Evolutionary conservation across 2,329 filamentous ascomycete genomes (phyloP).

Genomic region (Verticillium dahliae): DNA sequence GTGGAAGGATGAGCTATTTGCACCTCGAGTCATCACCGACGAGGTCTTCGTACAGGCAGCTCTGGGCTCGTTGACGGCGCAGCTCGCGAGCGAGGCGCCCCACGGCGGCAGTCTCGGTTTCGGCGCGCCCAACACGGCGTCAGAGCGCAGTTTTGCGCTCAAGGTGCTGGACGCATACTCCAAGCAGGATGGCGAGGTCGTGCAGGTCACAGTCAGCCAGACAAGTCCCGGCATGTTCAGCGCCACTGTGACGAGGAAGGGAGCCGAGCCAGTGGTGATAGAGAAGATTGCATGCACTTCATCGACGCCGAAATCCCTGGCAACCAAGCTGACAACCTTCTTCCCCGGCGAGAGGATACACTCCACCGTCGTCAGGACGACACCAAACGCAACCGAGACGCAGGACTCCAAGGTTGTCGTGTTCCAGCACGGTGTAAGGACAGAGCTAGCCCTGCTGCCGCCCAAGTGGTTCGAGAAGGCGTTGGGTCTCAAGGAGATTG

Average conservation of each 20-base stretch:
- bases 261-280: slow-evolving; percentile 31
- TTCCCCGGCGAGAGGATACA: slow-evolving; percentile 76
- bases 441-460: slow-evolving; percentile 47
- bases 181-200: slow-evolving; percentile 58
- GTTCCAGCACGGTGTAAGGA: slow-evolving; percentile 64
- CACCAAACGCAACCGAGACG: slow-evolving; percentile 35
- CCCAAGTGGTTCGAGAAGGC: slow-evolving; percentile 85
- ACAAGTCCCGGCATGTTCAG: slow-evolving; percentile 39
- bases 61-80: slow-evolving; percentile 37
- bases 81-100: slow-evolving; percentile 16
- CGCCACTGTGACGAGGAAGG: slow-evolving; percentile 36
- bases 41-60: slow-evolving; percentile 86
- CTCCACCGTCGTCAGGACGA: slow-evolving; percentile 60
- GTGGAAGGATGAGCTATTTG: slow-evolving; percentile 73
- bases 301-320: slow-evolving; percentile 30
- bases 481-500: slow-evolving; percentile 71
- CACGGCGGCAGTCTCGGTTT: slow-evolving; percentile 51
- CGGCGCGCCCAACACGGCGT: slow-evolving; percentile 32
- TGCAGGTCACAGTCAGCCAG: slow-evolving; percentile 44
- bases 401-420: slow-evolving; percentile 62
- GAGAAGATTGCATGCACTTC: slow-evolving; percentile 11
- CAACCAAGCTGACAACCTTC: slow-evolving; percentile 56
- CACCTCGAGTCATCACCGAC: slow-evolving; percentile 49
- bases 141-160: slow-evolving; percentile 43
- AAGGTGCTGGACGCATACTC: slow-evolving; percentile 54